These are phyloP conservation scores for Quercus phellos DNA, from an alignment of 331 rosid genomes.

Conservation along the genomic window DNA sequence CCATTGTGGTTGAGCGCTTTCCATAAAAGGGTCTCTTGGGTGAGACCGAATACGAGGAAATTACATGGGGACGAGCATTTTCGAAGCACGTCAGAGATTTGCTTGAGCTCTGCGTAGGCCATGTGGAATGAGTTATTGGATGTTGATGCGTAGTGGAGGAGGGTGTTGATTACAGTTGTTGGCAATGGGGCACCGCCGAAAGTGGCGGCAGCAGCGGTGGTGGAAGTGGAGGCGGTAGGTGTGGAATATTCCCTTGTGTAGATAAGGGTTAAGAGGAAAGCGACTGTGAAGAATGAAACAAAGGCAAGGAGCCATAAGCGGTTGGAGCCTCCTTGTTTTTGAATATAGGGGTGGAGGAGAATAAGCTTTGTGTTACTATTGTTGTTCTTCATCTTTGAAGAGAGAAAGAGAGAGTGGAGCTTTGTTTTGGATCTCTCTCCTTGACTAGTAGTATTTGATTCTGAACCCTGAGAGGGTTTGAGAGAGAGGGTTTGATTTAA, in stretches of 20 bases:
- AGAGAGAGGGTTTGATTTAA: slow-evolving; percentile 48
- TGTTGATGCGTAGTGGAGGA: slow-evolving; percentile 73
- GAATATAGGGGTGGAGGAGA: slow-evolving; percentile 96
- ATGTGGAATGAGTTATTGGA: slow-evolving; percentile 83
- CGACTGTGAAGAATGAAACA: slow-evolving; percentile 73
- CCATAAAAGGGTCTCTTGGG: slow-evolving; percentile 88
- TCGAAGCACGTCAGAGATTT: slow-evolving; percentile 75
- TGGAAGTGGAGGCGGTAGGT: slow-evolving; percentile 27
- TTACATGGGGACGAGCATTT: slow-evolving; percentile 81
- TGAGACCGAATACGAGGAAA: slow-evolving; percentile 77
- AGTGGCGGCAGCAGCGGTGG: slow-evolving; percentile 16
- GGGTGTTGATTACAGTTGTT: slow-evolving; percentile 75
- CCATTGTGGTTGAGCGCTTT: slow-evolving; percentile 85
- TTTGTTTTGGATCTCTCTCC: slow-evolving; percentile 17
- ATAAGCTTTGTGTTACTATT: slow-evolving; percentile 75
- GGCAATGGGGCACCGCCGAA: slow-evolving; percentile 38
- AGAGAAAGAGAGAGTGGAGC: background rate
- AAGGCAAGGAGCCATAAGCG: slow-evolving; percentile 77
- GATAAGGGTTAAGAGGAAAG: slow-evolving; percentile 69
- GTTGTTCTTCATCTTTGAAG: slow-evolving; percentile 49
- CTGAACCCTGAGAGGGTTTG: slow-evolving; percentile 30
- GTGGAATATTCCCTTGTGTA: slow-evolving; percentile 64
- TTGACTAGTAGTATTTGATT: background rate
- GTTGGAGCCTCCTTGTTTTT: slow-evolving; percentile 85
- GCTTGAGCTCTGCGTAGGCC: slow-evolving; percentile 71